Percentiles rank a stretch among this genome's conserved stretches.
Conservation (phyloP, 192 early-diverging fungal species). For the Radiomyces spectabilis region DNA sequence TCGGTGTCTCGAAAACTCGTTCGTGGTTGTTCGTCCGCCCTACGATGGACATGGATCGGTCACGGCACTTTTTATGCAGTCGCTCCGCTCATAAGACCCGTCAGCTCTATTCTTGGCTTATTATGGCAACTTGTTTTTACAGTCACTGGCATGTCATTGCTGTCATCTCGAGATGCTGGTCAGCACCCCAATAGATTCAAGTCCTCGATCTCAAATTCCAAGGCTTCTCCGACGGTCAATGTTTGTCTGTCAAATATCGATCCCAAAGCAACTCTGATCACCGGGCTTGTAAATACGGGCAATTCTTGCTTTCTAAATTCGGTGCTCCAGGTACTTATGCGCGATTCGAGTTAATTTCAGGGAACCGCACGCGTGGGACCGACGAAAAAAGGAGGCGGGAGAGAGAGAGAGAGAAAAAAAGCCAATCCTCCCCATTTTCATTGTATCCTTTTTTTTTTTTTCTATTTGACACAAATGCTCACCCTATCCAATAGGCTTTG, state of each 20-base stretch:
- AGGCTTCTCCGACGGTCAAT: not conserved
- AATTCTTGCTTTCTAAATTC: slow-evolving; percentile 95
- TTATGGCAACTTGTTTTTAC: too few relatives aligned
- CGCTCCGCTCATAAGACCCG: not conserved
- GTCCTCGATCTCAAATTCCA: not conserved
- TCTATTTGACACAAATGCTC: not conserved
- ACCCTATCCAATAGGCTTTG: slow-evolving; percentile 22
- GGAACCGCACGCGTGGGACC: too few relatives aligned
- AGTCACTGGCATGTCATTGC: too few relatives aligned
- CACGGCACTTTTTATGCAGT: not conserved
- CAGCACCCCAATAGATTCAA: not conserved
- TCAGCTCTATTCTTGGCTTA: not conserved
- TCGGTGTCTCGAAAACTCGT: slow-evolving; percentile 5
- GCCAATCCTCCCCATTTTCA: too few relatives aligned
- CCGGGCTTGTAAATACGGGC: slow-evolving; percentile 81
- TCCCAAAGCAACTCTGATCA: slow-evolving; percentile 20
- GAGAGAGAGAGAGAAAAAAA: too few relatives aligned
- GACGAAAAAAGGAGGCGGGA: too few relatives aligned
- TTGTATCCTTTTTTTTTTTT: not conserved
- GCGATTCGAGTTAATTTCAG: too few relatives aligned
- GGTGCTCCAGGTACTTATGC: slow-evolving; percentile 79
- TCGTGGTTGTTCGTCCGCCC: not conserved
- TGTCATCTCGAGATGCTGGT: too few relatives aligned
- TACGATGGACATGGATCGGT: not conserved
- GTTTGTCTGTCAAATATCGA: not conserved